Conservation (phyloP, 805 yeast species). For the Hanseniaspora lachancei region DNA sequence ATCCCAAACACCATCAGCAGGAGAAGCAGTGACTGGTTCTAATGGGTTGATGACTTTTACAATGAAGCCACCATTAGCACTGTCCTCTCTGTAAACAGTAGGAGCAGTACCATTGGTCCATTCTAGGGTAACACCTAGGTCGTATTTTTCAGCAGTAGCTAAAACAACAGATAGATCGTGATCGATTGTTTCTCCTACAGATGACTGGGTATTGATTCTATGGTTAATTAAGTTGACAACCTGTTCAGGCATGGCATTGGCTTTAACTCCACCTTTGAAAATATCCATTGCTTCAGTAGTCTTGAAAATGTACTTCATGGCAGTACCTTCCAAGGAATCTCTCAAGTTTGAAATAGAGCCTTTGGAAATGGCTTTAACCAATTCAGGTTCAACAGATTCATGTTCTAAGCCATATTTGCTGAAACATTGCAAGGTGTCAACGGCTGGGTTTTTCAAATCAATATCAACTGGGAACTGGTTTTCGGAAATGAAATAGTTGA, state of each 20-base stretch:
- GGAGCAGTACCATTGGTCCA: conserved; percentile 14
- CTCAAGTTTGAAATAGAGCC: conserved; percentile 29
- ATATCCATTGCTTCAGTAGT: conserved; percentile 54
- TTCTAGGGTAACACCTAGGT: conserved; percentile 14
- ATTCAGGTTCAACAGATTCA: conserved; percentile 18
- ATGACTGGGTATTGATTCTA: conserved; percentile 41
- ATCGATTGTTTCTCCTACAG: conserved; percentile 29
- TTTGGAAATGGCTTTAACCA: conserved; percentile 27
- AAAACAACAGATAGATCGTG: conserved; percentile 20
- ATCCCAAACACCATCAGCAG: conserved; percentile 38
- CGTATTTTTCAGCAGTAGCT: conserved; percentile 15
- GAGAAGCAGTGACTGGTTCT: conserved; percentile 44
- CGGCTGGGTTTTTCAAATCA: conserved; percentile 40
- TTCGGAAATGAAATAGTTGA: conserved; percentile 41
- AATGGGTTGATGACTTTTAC: conserved; percentile 24
- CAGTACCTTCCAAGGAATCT: conserved; percentile 13
- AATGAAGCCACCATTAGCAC: conserved; percentile 16
- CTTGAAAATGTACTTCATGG: conserved; percentile 25
- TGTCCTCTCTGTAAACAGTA: conserved; percentile 11
- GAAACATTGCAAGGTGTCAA: conserved; percentile 42
- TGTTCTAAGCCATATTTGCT: conserved; percentile 2
- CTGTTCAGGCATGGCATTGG: conserved; percentile 55
- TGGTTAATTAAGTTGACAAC: conserved; percentile 41
- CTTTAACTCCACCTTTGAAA: conserved; percentile 51
- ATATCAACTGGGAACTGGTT: conserved; percentile 39